A percentile compares a stretch with the other conserved stretches of the same genome.
phyloP scores from a whole-genome alignment of 2,329 filamentous ascomycete genomes.

The Paramyrothecium sp. region DNA sequence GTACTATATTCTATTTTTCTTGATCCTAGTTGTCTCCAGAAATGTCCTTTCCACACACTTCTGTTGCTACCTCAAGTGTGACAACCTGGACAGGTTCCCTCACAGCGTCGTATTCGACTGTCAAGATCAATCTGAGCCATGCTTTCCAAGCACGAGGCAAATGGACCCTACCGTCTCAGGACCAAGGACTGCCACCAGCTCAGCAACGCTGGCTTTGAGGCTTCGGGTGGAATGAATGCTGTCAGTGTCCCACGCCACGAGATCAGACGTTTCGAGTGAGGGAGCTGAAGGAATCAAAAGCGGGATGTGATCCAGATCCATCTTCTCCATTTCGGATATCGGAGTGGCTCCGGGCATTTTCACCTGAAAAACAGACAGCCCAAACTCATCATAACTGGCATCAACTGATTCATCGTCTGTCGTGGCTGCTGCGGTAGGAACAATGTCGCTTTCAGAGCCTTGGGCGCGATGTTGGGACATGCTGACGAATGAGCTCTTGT shows the following conservation, averaged over 20 bases:
- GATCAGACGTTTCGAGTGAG: slow-evolving; percentile 45
- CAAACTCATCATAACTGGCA: slow-evolving; percentile 15
- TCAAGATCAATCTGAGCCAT: not conserved
- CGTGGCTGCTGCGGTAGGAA: slow-evolving; percentile 1
- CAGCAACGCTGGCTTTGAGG: slow-evolving; percentile 63
- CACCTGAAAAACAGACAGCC: slow-evolving; percentile 51
- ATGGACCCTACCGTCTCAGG: slow-evolving; percentile 54
- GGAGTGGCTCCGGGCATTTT: slow-evolving; percentile 67
- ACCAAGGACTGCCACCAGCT: slow-evolving; percentile 66
- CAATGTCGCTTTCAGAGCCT: not conserved
- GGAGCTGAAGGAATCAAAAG: slow-evolving; percentile 42
- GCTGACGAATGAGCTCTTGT: slow-evolving; percentile 56
- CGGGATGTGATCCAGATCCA: slow-evolving; percentile 59
- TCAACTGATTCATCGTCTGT: slow-evolving; percentile 2
- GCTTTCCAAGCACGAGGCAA: slow-evolving; percentile 53
- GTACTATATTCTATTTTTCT: too few species aligned
- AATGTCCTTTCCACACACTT: too few species aligned
- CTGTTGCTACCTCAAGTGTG: too few species aligned
- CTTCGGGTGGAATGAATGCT: slow-evolving; percentile 46
- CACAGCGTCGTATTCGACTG: too few species aligned
- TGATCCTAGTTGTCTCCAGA: too few species aligned
- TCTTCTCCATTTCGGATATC: slow-evolving; percentile 46
- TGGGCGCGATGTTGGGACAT: slow-evolving; percentile 31
- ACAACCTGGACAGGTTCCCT: too few species aligned
- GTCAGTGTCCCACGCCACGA: slow-evolving; percentile 59